Percentiles rank a stretch among this genome's conserved stretches.
These are phyloP conservation scores for Echium plantagineum DNA, from an alignment of 257 asterid species.

Conservation along the genomic window DNA sequence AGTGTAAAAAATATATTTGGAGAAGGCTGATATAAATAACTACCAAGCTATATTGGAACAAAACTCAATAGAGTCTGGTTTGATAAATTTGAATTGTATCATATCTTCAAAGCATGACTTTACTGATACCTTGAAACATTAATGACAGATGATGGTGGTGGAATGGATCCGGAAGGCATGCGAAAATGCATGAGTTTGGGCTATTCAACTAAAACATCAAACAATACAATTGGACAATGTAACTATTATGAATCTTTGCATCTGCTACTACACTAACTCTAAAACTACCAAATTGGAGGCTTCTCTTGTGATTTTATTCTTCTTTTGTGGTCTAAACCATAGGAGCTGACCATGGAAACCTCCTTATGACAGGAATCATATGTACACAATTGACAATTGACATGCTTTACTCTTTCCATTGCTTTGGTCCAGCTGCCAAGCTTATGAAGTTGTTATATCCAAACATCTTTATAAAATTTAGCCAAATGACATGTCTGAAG, in stretches of 20 bases:
- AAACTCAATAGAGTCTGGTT: background rate
- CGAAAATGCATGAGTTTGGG: conserved; percentile 96
- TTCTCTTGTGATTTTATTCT: background rate
- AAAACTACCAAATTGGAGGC: background rate
- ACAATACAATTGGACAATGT: conserved; percentile 80
- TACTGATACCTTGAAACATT: conserved; percentile 2
- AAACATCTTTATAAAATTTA: too few species aligned
- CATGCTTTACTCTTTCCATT: background rate
- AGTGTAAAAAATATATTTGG: background rate
- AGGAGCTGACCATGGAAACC: background rate
- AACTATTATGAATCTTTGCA: conserved; percentile 17
- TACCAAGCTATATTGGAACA: background rate
- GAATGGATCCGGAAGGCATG: conserved; percentile 78
- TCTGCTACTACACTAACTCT: background rate
- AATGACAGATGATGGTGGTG: conserved; percentile 79
- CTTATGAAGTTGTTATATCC: background rate
- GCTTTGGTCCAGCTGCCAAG: background rate
- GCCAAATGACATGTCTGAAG: background rate
- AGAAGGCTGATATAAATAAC: background rate
- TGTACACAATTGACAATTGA: background rate
- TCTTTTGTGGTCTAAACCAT: background rate
- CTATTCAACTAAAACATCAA: conserved; percentile 76
- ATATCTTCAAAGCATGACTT: background rate
- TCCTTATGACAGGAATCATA: background rate
- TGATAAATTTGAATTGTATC: too few species aligned